Percentiles rank a stretch among this genome's conserved stretches.
Conservation (phyloP, 2,329 filamentous ascomycete species). For the Cercospora beticola region DNA sequence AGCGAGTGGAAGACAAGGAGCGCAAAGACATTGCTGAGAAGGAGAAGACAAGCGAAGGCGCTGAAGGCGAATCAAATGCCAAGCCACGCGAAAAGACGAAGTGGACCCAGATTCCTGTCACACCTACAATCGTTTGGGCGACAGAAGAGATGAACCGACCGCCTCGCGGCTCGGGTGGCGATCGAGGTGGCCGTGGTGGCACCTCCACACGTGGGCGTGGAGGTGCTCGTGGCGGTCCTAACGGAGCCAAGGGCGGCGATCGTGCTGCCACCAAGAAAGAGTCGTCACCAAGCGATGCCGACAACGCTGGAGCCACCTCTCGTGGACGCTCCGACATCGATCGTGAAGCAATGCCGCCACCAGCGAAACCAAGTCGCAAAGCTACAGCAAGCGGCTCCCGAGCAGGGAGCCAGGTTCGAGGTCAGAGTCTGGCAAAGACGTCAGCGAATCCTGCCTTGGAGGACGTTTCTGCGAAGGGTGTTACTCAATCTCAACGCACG, state of each 20-base stretch:
- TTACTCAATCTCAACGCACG: constrained; percentile 17
- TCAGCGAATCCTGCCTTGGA: neutral
- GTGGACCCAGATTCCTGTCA: constrained; percentile 81
- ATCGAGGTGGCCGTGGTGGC: constrained; percentile 57
- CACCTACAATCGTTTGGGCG: constrained; percentile 80
- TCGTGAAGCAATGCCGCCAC: constrained; percentile 33
- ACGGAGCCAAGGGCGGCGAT: constrained; percentile 41
- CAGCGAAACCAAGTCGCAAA: constrained; percentile 24
- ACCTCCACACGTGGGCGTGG: constrained; percentile 49
- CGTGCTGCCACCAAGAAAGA: constrained; percentile 29
- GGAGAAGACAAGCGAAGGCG: constrained; percentile 65
- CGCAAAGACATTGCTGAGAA: constrained; percentile 61
- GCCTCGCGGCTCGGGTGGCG: constrained; percentile 43
- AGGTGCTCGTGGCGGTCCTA: constrained; percentile 41
- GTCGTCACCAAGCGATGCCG: constrained; percentile 22
- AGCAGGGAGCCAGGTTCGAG: constrained; percentile 19
- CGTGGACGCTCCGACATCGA: constrained; percentile 29
- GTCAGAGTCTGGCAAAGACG: constrained; percentile 15
- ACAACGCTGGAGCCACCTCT: constrained; percentile 13
- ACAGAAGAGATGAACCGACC: constrained; percentile 54
- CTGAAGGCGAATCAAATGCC: constrained; percentile 50
- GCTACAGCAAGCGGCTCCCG: constrained; percentile 17
- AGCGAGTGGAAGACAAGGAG: constrained; percentile 68
- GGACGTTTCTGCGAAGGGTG: neutral
- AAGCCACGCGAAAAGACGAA: constrained; percentile 70